Evolutionary conservation across 352 stramenopile species (phyloP).

Genomic region (Pythium scleroteichum): DNA sequence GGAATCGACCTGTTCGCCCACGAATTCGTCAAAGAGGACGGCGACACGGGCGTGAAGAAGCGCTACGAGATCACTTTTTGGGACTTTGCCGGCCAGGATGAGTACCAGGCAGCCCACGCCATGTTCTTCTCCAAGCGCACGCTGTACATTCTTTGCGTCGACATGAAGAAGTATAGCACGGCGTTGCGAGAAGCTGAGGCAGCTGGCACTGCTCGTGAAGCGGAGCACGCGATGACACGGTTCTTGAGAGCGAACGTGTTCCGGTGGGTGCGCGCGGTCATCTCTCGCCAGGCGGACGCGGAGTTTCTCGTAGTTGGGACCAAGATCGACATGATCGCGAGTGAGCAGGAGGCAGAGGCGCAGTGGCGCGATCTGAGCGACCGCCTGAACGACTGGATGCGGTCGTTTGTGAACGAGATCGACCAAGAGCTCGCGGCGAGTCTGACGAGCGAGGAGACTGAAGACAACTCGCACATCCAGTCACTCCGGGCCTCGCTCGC

Average conservation of each 20-base stretch:
- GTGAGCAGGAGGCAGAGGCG: background rate
- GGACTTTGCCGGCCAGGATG: constrained; percentile 14
- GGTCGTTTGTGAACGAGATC: constrained; percentile 8
- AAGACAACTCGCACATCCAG: constrained; percentile 5
- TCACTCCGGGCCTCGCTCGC: background rate
- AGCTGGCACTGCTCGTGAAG: constrained; percentile 1
- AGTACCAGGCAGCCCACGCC: constrained; percentile 17
- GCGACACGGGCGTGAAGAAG: background rate
- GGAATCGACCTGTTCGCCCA: constrained; percentile 32
- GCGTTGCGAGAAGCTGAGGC: constrained; percentile 4
- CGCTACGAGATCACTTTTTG: constrained; percentile 10
- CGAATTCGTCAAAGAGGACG: constrained; percentile 12
- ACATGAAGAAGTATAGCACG: constrained; percentile 16
- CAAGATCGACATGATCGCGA: constrained; percentile 20
- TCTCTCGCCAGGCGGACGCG: constrained; percentile 20
- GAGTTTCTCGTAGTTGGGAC: constrained; percentile 24
- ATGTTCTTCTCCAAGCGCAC: constrained; percentile 24
- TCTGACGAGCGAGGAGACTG: background rate
- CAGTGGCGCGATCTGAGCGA: constrained; percentile 5
- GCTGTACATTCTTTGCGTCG: constrained; percentile 23
- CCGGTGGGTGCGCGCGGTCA: constrained; percentile 21
- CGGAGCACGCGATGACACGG: constrained; percentile 1
- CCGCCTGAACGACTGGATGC: constrained; percentile 4
- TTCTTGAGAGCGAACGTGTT: constrained; percentile 20
- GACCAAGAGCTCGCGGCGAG: background rate